Percentiles rank a stretch among this genome's conserved stretches.
Evolutionary conservation across 2,329 filamentous ascomycete species (phyloP).

Genomic region (Fusarium praegraminearum): DNA sequence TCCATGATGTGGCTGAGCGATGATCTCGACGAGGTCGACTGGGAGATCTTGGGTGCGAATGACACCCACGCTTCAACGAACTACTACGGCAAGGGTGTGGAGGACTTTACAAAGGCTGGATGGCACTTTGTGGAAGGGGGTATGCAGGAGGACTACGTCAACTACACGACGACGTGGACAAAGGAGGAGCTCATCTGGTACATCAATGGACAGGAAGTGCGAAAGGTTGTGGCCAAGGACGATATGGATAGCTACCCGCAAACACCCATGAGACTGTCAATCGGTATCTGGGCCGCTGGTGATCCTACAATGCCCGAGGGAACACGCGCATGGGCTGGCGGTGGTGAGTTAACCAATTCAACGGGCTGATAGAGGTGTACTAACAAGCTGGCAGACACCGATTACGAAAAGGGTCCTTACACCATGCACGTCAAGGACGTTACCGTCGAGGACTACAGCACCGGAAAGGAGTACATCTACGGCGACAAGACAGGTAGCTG

Average conservation of each 20-base stretch:
- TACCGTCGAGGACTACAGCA: slow-evolving; percentile 68
- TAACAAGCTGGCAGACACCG: slow-evolving; percentile 57
- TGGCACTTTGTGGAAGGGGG: slow-evolving; percentile 67
- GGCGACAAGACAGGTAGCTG: slow-evolving; percentile 70
- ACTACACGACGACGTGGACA: slow-evolving; percentile 82
- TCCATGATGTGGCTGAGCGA: slow-evolving; percentile 87
- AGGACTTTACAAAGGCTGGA: slow-evolving; percentile 71
- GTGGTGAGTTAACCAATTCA: slow-evolving; percentile 47
- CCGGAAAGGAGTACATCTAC: slow-evolving; percentile 74
- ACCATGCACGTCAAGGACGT: slow-evolving; percentile 78
- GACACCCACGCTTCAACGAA: slow-evolving; percentile 74
- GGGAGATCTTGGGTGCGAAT: slow-evolving; percentile 82
- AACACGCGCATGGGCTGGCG: slow-evolving; percentile 78
- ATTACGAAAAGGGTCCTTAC: slow-evolving; percentile 75
- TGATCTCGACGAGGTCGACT: slow-evolving; percentile 88
- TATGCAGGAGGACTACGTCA: slow-evolving; percentile 74
- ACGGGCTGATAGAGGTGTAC: background rate
- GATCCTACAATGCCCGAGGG: slow-evolving; percentile 66
- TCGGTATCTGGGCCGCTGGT: slow-evolving; percentile 75
- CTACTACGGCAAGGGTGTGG: slow-evolving; percentile 81
- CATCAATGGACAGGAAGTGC: slow-evolving; percentile 75
- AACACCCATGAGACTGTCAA: slow-evolving; percentile 77
- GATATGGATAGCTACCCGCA: slow-evolving; percentile 77
- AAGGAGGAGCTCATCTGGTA: slow-evolving; percentile 73
- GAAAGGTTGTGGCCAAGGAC: slow-evolving; percentile 71